Percentiles rank a stretch among this genome's conserved stretches.
phyloP scores from a whole-genome alignment of 371 early-diverging fungal genomes.

The Mortierella sp. region DNA sequence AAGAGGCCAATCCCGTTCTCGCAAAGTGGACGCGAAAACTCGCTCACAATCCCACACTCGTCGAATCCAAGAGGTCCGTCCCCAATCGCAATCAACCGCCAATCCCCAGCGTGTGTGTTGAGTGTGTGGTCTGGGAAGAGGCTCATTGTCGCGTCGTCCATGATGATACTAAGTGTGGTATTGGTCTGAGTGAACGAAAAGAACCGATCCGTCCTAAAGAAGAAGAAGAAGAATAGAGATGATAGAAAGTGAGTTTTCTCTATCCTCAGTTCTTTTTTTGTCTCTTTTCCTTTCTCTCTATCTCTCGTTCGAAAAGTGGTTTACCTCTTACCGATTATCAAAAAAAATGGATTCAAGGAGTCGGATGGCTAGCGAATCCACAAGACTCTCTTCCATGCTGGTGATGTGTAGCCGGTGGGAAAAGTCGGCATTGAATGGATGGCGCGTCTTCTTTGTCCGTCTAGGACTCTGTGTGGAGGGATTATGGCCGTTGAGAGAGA shows the following conservation, averaged over 20 bases:
- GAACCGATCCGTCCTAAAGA: slow-evolving; percentile 33
- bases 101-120: slow-evolving; percentile 50
- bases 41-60: slow-evolving; percentile 46
- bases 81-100: slow-evolving; percentile 48
- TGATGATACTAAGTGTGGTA: slow-evolving; percentile 41
- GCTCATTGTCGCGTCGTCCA: slow-evolving; percentile 44
- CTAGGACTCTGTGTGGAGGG: not conserved
- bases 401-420: slow-evolving; percentile 39
- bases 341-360: slow-evolving; percentile 11
- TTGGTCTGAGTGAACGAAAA: slow-evolving; percentile 50
- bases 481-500: not conserved
- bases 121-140: slow-evolving; percentile 48
- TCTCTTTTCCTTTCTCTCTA: no score
- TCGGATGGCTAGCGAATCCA: slow-evolving; percentile 19
- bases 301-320: no score
- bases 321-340: no score
- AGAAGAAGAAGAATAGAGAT: not conserved
- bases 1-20: slow-evolving; percentile 36
- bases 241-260: no score
- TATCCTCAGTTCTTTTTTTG: no score
- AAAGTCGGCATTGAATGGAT: slow-evolving; percentile 23
- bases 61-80: slow-evolving; percentile 50
- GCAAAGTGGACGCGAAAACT: slow-evolving; percentile 38
- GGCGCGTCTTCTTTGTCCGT: not conserved
- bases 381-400: slow-evolving; percentile 45